Evolutionary conservation across 768 basidiomycete genomes (phyloP), one percentile per base, ranked within the genome.

Genomic region (Gyrodon lividus): DNA sequence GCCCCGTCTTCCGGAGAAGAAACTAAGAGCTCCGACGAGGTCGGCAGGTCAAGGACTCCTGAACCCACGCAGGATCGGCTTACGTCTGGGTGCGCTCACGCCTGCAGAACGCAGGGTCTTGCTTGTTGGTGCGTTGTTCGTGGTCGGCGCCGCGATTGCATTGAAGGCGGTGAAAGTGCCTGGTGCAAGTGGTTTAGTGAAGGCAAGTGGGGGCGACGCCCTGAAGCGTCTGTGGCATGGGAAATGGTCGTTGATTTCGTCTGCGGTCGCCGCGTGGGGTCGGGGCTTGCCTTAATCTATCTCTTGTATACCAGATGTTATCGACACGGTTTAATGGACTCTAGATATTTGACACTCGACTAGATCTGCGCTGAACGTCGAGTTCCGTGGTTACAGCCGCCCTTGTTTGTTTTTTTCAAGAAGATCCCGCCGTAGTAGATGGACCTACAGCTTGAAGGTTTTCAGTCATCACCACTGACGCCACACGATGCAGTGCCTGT

Each of bases 141-240:
- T 86, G 12, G 71, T 90, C 5, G 86, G 86, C 12, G 79, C 88
- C 19, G 87, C 86, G 8, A 72, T 91, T 63, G 86, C 85, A 2
- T 43, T 70, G 5, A 66, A 56, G 48, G 52, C 56, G 3, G 33
- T 46, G 14, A 64, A 30, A 31, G 23, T 60, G 2, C 20, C 58
- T 2, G 63, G 47, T 35, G 31, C 55, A 23, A 59, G 58, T 6
- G 47, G 55, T 23, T 48, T 63, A 20, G 46, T 41, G 10, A 58
- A 41, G 34, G 19, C 46, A 5, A 44, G 28, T 23, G 64, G 55
- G 1, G 58, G 56, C 9, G 61, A 65, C 12, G 59, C 44, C 34
- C 5, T 66, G 22, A 65, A 66, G 31, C 63, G 63, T 4, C 6
- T 65, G 6, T 65, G 63, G 63, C 54, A 47, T 22, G 61, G 46